Conservation (phyloP, 1,284 basidiomycete species). For the Ceraceosorus bombacis region DNA sequence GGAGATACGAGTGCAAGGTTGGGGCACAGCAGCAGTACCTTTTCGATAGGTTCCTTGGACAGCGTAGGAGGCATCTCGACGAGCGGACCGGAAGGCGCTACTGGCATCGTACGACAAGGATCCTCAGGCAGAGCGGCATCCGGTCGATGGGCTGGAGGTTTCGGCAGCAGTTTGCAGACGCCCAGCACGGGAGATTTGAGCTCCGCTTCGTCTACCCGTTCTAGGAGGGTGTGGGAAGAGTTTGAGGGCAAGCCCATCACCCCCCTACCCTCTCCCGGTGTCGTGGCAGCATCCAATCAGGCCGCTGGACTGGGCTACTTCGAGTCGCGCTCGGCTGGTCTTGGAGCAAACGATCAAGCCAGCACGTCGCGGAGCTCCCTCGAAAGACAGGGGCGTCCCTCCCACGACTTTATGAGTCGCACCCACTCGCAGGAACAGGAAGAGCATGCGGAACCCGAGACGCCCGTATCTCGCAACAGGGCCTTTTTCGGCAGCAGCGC, state of each 20-base stretch:
- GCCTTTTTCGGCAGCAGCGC: not conserved
- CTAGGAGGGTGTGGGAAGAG: constrained; percentile 39
- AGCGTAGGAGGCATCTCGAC: constrained; percentile 15
- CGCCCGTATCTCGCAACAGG: not conserved
- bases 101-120: constrained; percentile 15
- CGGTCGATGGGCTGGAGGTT: constrained; percentile 9
- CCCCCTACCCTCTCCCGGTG: constrained; percentile 36
- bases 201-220: constrained; percentile 36
- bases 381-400: not conserved
- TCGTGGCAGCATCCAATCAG: constrained; percentile 1
- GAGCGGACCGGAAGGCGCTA: constrained; percentile 11
- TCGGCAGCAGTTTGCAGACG: constrained; percentile 11
- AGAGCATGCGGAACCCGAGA: not conserved
- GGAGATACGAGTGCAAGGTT: not conserved
- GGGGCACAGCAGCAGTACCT: constrained; percentile 14
- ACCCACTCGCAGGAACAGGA: not conserved
- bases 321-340: not conserved
- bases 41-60: constrained; percentile 22
- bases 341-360: not conserved
- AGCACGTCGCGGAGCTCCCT: not conserved
- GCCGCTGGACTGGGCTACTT: not conserved
- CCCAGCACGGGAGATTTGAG: constrained; percentile 17
- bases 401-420: not conserved
- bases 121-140: constrained; percentile 16
- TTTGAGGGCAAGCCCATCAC: constrained; percentile 43